Evolutionary conservation across 768 basidiomycete genomes (phyloP).

Genomic region (Tubosaeta sp.): DNA sequence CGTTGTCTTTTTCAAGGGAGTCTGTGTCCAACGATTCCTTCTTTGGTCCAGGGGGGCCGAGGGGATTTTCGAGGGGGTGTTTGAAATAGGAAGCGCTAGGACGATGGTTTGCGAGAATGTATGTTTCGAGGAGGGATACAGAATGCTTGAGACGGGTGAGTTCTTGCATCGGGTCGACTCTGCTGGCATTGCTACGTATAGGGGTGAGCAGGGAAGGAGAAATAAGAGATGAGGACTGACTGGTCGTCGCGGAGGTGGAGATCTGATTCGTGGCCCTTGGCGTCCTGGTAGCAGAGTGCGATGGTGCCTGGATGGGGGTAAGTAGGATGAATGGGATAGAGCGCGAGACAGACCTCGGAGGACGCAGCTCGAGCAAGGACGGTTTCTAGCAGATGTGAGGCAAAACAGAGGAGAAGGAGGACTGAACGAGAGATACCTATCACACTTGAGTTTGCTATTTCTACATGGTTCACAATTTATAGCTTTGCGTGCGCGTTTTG

Average conservation of each 20-base stretch:
- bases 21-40: constrained; percentile 51
- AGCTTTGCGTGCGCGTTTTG: constrained; percentile 81
- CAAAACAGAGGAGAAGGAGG: background rate
- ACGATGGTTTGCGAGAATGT: constrained; percentile 31
- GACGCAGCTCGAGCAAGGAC: constrained; percentile 87
- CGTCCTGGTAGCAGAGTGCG: constrained; percentile 76
- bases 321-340: constrained; percentile 8
- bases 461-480: constrained; percentile 89
- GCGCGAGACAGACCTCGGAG: constrained; percentile 54
- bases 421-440: constrained; percentile 48
- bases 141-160: constrained; percentile 39
- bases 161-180: constrained; percentile 38
- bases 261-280: constrained; percentile 58
- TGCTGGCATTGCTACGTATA: constrained; percentile 27
- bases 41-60: constrained; percentile 41
- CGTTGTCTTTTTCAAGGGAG: constrained; percentile 40
- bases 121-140: constrained; percentile 36
- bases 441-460: constrained; percentile 85
- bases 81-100: constrained; percentile 21
- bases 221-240: constrained; percentile 12
- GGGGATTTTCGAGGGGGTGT: constrained; percentile 19
- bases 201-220: constrained; percentile 36
- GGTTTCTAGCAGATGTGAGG: constrained; percentile 47
- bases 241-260: constrained; percentile 52
- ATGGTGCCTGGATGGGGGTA: constrained; percentile 56